Base-by-base conservation (phyloP, 345 rosid species). In the Fremontodendron californicum region DNA sequence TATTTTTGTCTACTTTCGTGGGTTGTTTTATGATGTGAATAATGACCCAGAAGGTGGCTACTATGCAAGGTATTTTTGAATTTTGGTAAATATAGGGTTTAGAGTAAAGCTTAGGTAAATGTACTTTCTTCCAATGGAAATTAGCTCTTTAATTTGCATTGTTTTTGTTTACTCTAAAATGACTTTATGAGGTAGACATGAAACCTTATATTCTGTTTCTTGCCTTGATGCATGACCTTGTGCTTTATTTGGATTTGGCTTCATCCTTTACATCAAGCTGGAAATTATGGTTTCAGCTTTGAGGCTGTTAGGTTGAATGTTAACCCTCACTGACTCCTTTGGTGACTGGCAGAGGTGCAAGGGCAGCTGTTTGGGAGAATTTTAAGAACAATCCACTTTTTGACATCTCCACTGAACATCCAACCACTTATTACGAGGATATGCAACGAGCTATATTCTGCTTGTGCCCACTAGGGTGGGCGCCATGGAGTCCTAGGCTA, bases 321-420 rank as follows among this genome's bases (percentile, higher is more conserved):
- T n/a, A 25, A 45, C 58, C 43, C 73, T 81, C 51, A 68, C 39
- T 73, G 79, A 69, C 73, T 54, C 43, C 48, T 67, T 48, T 57
- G 74, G 52, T 72, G 46, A 67, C 52, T 51, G 62, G 71, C 85
- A 95, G 99, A 77, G 99, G 99, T 37, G 99, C 99, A 68, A 90
- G 99, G 83, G 97, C 99, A 43, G 99, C 98, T 23, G 99, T 95
- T 31, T 95, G 98, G 99, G 99, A 95, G 82, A 95, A 95, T 74
- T 95, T 95, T 83, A 95, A 93, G 84, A 86, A 92, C 87, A 95
- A 95, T 79, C 97, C 93, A 4, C 85, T 95, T 5, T 95, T 95
- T 55, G 99, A 95, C 88, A 93, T 95, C 84, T 95, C 99, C 63
- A 91, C 96, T 1, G 96, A 95, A 35, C 99, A 95, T 79, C 99